Evolutionary conservation across 2,329 filamentous ascomycete genomes (phyloP), one percentile per base, ranked within the genome.

Genomic region (Ophiocordyceps camponoti-rufipedis): DNA sequence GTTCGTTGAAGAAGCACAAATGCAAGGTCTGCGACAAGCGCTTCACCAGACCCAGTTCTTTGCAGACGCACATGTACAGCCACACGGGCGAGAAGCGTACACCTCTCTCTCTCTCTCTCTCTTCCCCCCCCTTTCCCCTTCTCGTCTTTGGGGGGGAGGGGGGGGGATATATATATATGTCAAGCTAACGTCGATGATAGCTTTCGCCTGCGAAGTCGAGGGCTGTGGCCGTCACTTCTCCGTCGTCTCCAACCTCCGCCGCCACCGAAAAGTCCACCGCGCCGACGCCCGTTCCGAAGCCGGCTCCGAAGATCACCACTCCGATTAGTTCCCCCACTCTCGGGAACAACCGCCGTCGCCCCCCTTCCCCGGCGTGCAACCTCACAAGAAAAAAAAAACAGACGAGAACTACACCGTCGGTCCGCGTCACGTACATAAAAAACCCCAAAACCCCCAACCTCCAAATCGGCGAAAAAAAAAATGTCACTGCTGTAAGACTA

Each of bases 1-100:
- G 86, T 66, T 91, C 89, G 10, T 87, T 95, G 61, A 96, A 96
- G 78, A 96, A 96, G 72, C 91, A 96, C 69, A 95, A 95, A 71
- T 96, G 89, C 75, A 95, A 94, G 68, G 85, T 96, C 48, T 96
- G 89, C 69, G 89, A 95, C 65, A 95, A 96, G 74, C 80, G 89
- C 41, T 96, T 96, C 62, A 95, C 89, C 2, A 77, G 89, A 46
- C 89, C 89, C 1, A 94, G 87, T 59, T 95, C 89, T 13, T 65
- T 96, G 38, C 89, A 95, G 61, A 96, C 89, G 31, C 89, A 96
- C 61, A 95, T 95, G 84, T 95, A 95, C 67, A 94, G 87, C 64
- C 89, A 96, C 59, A 96, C 89, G 46, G 89, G 89, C 59, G 89
- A 96, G 64, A 96, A 96, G 69, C 89, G 87, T 94, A 77, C 73